phyloP scores from a whole-genome alignment of 2,329 filamentous ascomycete genomes.

The Pezizomycotina sp. region DNA sequence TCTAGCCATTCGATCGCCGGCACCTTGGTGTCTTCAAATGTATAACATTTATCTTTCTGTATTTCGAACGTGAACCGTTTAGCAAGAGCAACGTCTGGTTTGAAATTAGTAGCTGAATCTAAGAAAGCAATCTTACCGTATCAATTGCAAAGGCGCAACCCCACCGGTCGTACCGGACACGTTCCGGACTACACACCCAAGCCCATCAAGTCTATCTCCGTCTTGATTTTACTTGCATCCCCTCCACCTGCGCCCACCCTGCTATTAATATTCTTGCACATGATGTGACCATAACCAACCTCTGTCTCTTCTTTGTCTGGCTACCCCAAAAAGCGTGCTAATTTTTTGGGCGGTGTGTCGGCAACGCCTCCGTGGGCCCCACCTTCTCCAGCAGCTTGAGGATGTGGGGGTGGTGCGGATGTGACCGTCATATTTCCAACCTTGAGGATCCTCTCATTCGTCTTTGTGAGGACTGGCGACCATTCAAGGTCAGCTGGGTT shows the following conservation, averaged over 20 bases:
- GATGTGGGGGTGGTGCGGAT: conserved; percentile 56
- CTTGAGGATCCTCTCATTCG: conserved; percentile 87
- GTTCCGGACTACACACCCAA: conserved; percentile 57
- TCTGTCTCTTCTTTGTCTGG: conserved; percentile 79
- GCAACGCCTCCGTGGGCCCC: conserved; percentile 47
- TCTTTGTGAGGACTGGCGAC: conserved; percentile 82
- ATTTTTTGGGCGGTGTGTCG: conserved; percentile 55
- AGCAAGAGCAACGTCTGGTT: conserved; percentile 6
- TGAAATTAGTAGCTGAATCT: conserved; percentile 13
- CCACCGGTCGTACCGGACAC: conserved; percentile 67
- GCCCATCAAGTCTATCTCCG: conserved; percentile 78
- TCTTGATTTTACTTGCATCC: conserved; percentile 88
- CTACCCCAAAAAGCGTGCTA: conserved; percentile 87
- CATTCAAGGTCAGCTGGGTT: conserved; percentile 91
- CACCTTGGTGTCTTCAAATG: conserved; percentile 82
- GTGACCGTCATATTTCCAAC: conserved; percentile 79
- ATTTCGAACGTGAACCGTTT: conserved; percentile 26
- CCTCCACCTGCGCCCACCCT: conserved; percentile 52
- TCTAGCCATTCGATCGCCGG: conserved; percentile 86
- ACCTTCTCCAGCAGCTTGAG: conserved; percentile 53
- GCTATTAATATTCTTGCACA: conserved; percentile 79
- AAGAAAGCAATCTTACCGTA: conserved; percentile 48
- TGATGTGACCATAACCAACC: conserved; percentile 87
- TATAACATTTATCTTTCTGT: conserved; percentile 74
- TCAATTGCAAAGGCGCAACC: conserved; percentile 53